Conservation (phyloP, 164 flowering plant genomes). For the Piper longum region DNA sequence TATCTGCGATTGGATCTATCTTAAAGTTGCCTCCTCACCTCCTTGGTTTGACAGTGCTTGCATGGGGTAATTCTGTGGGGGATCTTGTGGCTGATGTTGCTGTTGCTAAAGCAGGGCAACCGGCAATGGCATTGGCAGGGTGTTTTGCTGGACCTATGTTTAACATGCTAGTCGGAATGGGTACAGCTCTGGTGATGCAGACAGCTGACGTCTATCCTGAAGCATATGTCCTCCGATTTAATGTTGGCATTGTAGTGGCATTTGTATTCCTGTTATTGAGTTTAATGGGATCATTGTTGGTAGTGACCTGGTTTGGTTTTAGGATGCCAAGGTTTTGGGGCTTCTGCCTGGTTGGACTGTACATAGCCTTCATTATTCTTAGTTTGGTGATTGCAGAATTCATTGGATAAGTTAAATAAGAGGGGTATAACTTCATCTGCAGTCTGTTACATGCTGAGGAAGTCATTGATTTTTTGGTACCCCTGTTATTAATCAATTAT, state of each 20-base stretch:
- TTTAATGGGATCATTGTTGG: constrained; percentile 87
- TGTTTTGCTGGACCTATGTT: constrained; percentile 99
- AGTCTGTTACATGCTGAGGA: neutral
- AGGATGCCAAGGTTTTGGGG: constrained; percentile 97
- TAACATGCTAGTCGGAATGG: constrained; percentile 96
- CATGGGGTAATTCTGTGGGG: constrained; percentile 99
- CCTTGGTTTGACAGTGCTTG: constrained; percentile 93
- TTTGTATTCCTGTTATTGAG: constrained; percentile 82
- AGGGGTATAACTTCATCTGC: neutral
- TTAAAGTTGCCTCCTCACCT: constrained; percentile 66
- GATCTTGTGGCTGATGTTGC: constrained; percentile 99
- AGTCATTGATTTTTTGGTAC: neutral
- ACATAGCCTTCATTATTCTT: constrained; percentile 41
- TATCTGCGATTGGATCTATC: constrained; percentile 61
- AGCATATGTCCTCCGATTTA: constrained; percentile 68
- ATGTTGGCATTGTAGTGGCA: constrained; percentile 71
- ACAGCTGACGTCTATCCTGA: constrained; percentile 59
- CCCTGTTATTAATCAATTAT: neutral
- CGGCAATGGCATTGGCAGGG: constrained; percentile 97
- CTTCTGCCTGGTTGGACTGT: constrained; percentile 83
- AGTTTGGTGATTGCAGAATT: constrained; percentile 64
- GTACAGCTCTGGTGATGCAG: constrained; percentile 70
- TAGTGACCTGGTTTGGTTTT: constrained; percentile 72
- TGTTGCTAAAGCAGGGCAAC: constrained; percentile 93
- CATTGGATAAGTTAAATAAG: constrained; percentile 20